A percentile compares a stretch with the other conserved stretches of the same genome.
Conservation (phyloP, 202 grass and related monocot genomes). For the Digitaria exilis region DNA sequence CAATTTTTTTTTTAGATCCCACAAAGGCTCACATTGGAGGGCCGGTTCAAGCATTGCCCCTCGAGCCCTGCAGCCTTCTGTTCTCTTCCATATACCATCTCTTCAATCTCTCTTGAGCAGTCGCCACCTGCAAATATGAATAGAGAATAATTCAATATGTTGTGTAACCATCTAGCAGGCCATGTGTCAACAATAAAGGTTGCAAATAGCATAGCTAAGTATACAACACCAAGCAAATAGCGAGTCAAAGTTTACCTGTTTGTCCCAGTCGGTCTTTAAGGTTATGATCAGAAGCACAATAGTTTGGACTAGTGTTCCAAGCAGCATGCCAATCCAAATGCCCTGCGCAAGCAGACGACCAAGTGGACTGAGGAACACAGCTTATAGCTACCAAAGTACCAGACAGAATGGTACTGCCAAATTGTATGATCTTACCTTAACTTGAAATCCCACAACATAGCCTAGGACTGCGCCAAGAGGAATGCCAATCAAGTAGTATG, state of each 20-base stretch:
- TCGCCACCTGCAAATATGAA: conserved; percentile 42
- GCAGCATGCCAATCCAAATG: conserved; percentile 88
- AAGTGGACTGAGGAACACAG: conserved; percentile 7
- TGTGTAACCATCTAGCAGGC: neutral
- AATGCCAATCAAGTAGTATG: conserved; percentile 81
- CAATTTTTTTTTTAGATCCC: neutral
- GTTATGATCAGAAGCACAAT: conserved; percentile 70
- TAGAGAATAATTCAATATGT: neutral
- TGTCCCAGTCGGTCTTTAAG: conserved; percentile 64
- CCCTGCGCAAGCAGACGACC: conserved; percentile 45
- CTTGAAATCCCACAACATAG: conserved; percentile 56
- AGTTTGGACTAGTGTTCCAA: conserved; percentile 71
- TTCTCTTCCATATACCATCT: conserved; percentile 51
- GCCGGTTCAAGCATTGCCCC: neutral
- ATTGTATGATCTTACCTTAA: conserved; percentile 45
- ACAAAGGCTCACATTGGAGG: neutral
- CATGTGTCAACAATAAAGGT: neutral
- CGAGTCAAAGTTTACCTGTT: conserved; percentile 51
- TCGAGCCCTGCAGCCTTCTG: conserved; percentile 8
- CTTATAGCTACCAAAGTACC: neutral
- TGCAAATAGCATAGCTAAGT: neutral
- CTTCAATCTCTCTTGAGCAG: conserved; percentile 47
- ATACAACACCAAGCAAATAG: neutral
- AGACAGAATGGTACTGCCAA: neutral
- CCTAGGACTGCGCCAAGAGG: conserved; percentile 67